phyloP scores from a whole-genome alignment of 768 basidiomycete species.

The Mycena metata region DNA sequence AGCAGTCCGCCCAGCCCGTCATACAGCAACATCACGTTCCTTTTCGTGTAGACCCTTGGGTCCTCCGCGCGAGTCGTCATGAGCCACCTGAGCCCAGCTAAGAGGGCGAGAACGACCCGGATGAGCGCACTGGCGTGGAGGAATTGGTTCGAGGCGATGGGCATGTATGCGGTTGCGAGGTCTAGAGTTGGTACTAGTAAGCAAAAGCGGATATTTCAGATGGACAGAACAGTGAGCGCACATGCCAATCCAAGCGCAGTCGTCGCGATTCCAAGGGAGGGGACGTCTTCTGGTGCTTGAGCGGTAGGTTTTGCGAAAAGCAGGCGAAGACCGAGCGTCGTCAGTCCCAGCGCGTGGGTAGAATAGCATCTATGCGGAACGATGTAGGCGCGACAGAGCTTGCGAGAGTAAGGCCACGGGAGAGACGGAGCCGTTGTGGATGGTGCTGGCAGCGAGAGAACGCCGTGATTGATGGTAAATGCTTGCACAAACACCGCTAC shows the following conservation, averaged over 20 bases:
- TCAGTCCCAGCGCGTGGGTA: conserved; percentile 22
- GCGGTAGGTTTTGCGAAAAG: conserved; percentile 21
- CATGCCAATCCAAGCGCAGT: conserved; percentile 22
- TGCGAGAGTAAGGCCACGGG: too few species aligned
- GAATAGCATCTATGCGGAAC: conserved; percentile 23
- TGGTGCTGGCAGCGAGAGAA: too few species aligned
- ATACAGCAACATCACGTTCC: conserved; percentile 23
- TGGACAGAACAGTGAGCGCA: too few species aligned
- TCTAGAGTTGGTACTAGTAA: conserved; percentile 4
- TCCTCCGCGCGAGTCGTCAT: conserved; percentile 16
- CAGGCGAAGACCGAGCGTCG: conserved; percentile 21
- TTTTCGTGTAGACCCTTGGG: conserved; percentile 24
- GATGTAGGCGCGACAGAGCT: too few species aligned
- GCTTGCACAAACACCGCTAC: too few species aligned
- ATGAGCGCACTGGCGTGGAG: conserved; percentile 25
- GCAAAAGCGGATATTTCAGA: too few species aligned
- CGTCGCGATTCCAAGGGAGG: conserved; percentile 25
- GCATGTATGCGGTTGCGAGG: conserved; percentile 28
- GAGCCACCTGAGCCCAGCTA: conserved; percentile 22
- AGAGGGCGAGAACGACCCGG: conserved; percentile 14
- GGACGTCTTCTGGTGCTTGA: conserved; percentile 20
- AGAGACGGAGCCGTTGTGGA: too few species aligned
- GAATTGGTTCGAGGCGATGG: conserved; percentile 23
- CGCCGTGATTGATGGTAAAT: too few species aligned
- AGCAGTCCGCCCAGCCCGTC: conserved; percentile 21